Percentiles rank a stretch among this genome's conserved stretches.
Evolutionary conservation across 768 basidiomycete genomes (phyloP).

Genomic region (Piloderma croceum): DNA sequence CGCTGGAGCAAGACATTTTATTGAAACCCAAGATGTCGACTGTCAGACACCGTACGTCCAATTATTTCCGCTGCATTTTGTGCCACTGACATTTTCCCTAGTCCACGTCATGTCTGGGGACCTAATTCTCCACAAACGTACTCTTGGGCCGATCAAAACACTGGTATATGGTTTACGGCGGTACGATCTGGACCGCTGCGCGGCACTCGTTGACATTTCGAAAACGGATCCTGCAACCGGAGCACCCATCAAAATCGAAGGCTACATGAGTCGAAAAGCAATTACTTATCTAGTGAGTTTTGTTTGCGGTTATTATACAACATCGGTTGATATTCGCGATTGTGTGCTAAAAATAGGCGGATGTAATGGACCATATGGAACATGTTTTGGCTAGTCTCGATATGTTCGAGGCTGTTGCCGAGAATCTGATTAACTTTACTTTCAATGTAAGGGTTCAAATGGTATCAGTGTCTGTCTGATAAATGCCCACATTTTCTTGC

Average conservation of each 20-base stretch:
- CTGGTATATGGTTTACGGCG: conserved; percentile 62
- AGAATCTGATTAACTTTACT: conserved; percentile 68
- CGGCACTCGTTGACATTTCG: conserved; percentile 45
- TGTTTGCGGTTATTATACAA: neutral
- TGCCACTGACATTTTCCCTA: conserved; percentile 18
- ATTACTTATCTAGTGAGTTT: conserved; percentile 58
- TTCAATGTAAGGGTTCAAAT: conserved; percentile 53
- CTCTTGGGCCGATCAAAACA: conserved; percentile 65
- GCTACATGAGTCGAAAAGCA: conserved; percentile 63
- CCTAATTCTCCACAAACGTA: conserved; percentile 66
- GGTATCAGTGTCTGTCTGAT: neutral
- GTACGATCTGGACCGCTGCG: conserved; percentile 64
- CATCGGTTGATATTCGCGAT: conserved; percentile 1
- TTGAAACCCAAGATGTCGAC: conserved; percentile 55
- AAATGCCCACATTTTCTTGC: conserved; percentile 4
- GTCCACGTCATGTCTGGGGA: conserved; percentile 77
- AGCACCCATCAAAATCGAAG: conserved; percentile 35
- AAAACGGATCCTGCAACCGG: conserved; percentile 17
- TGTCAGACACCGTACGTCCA: conserved; percentile 48
- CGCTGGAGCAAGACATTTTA: conserved; percentile 56
- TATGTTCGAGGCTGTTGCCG: conserved; percentile 65
- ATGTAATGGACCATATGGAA: conserved; percentile 74
- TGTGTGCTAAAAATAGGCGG: conserved; percentile 41
- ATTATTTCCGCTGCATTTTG: conserved; percentile 13
- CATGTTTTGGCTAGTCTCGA: conserved; percentile 64